phyloP scores from a whole-genome alignment of 2,329 filamentous ascomycete species.

The Penicillium italicum region DNA sequence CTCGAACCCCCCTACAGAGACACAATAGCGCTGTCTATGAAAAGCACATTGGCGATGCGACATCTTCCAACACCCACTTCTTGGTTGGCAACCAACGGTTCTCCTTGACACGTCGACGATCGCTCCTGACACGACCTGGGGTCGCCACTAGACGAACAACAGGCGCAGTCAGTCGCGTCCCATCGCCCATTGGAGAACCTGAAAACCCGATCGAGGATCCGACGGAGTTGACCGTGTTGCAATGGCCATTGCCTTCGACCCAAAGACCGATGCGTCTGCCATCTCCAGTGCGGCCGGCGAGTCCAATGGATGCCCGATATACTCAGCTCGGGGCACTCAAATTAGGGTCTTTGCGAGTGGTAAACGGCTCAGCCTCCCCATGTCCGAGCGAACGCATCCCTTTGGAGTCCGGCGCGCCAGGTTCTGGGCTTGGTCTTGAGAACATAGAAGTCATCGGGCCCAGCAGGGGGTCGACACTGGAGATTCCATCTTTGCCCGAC shows the following conservation, averaged over 20 bases:
- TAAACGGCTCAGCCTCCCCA: conserved; percentile 39
- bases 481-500: conserved; percentile 19
- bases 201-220: conserved; percentile 11
- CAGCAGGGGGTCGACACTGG: conserved; percentile 11
- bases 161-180: conserved; percentile 20
- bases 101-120: conserved; percentile 38
- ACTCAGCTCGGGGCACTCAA: conserved; percentile 43
- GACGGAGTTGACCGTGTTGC: conserved; percentile 12
- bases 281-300: conserved; percentile 18
- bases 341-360: conserved; percentile 39
- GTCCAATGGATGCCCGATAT: conserved; percentile 34
- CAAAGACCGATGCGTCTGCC: conserved; percentile 9
- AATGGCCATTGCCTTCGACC: conserved; percentile 21
- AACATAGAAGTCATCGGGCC: conserved; percentile 9
- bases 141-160: conserved; percentile 36
- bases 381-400: conserved; percentile 35
- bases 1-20: conserved; percentile 26
- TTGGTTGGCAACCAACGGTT: conserved; percentile 33
- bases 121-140: conserved; percentile 35
- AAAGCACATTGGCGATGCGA: conserved; percentile 18
- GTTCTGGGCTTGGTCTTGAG: conserved; percentile 16
- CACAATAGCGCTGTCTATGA: conserved; percentile 25
- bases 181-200: conserved; percentile 25
- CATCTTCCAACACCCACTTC: conserved; percentile 35
- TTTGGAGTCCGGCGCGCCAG: conserved; percentile 14